Percentiles rank a stretch among this genome's conserved stretches.
Conservation (phyloP, 495 filamentous ascomycete genomes). For the Penicillium simplicissimum region DNA sequence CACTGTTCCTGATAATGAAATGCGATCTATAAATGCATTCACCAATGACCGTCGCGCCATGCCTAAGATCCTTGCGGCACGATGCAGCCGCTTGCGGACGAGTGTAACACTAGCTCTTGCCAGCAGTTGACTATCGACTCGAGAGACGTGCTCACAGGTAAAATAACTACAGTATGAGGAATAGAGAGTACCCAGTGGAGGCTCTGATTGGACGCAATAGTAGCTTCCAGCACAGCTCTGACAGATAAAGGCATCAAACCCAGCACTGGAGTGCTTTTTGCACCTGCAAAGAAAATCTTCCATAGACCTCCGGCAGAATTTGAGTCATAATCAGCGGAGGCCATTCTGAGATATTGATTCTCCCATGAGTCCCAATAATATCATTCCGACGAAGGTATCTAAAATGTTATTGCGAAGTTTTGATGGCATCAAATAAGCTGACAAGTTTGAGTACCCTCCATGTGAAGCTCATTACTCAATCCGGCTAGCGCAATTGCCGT, state of each 20-base stretch:
- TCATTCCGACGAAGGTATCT: too few species aligned
- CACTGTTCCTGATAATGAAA: neutral
- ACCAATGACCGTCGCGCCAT: neutral
- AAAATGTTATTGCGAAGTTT: too few species aligned
- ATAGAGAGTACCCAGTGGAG: neutral
- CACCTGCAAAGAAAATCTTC: too few species aligned
- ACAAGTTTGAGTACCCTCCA: neutral
- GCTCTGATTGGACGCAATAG: neutral
- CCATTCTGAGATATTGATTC: too few species aligned
- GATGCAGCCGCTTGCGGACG: neutral
- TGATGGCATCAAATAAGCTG: neutral
- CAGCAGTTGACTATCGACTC: too few species aligned
- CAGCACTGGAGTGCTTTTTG: too few species aligned
- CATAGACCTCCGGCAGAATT: too few species aligned
- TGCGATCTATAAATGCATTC: neutral
- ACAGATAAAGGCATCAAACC: too few species aligned
- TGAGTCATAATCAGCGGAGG: too few species aligned
- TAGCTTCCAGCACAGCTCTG: neutral
- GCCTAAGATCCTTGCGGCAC: neutral
- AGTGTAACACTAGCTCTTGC: too few species aligned
- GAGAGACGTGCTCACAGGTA: too few species aligned
- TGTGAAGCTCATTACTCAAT: slow-evolving; percentile 5
- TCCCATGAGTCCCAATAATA: too few species aligned
- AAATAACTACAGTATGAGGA: neutral
- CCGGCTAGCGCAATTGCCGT: neutral